Percentiles rank a stretch among this genome's conserved stretches.
Conservation (phyloP, 1,284 basidiomycete species). For the Cutaneotrichosporon cavernicola region DNA sequence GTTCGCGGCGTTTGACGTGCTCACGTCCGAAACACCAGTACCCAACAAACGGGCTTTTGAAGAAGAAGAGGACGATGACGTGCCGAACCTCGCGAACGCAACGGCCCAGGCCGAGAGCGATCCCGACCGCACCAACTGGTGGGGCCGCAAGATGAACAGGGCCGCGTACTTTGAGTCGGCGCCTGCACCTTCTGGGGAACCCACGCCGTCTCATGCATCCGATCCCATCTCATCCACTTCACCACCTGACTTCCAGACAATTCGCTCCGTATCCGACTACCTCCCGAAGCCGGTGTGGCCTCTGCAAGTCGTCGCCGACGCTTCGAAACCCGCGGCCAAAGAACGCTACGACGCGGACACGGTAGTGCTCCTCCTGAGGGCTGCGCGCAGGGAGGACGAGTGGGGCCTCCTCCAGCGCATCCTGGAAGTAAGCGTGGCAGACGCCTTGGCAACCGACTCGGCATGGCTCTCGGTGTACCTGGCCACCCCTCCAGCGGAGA, state of each 20-base stretch:
- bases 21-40: constrained; percentile 6
- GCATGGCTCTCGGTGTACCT: constrained; percentile 20
- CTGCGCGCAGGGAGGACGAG: neutral
- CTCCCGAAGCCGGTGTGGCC: constrained; percentile 5
- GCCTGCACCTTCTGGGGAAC: neutral
- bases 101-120: constrained; percentile 6
- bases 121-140: constrained; percentile 15
- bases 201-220: neutral
- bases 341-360: constrained; percentile 7
- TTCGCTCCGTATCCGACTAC: constrained; percentile 13
- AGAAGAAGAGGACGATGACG: constrained; percentile 25
- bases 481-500: constrained; percentile 5
- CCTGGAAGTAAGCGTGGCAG: constrained; percentile 13
- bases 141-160: constrained; percentile 9
- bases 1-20: constrained; percentile 20
- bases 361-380: constrained; percentile 9
- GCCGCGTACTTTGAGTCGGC: neutral
- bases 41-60: constrained; percentile 7
- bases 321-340: neutral
- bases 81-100: constrained; percentile 1
- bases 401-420: constrained; percentile 13
- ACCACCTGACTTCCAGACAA: neutral
- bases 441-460: constrained; percentile 5
- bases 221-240: neutral
- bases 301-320: neutral